Evolutionary conservation across 331 rosid species (phyloP).

Genomic region (Phaseolus coccineus): DNA sequence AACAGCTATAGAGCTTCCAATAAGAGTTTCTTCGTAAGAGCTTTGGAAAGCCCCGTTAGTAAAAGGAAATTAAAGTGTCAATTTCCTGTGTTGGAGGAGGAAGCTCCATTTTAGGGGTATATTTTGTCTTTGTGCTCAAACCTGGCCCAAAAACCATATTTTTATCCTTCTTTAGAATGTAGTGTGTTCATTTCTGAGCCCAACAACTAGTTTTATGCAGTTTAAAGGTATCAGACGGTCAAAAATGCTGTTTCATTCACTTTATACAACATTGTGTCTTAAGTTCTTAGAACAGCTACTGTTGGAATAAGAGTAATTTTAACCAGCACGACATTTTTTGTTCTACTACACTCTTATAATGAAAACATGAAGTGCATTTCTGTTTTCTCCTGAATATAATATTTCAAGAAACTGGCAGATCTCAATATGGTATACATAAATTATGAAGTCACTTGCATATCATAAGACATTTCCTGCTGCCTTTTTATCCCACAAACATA

Average conservation of each 20-base stretch:
- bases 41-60: slow-evolving; percentile 86
- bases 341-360: neutral
- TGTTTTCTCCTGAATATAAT: slow-evolving; percentile 5
- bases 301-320: neutral
- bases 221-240: neutral
- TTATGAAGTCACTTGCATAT: slow-evolving; percentile 15
- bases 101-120: too few relatives aligned
- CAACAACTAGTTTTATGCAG: too few relatives aligned
- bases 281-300: slow-evolving; percentile 6
- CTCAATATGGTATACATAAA: slow-evolving; percentile 6
- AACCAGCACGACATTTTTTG: neutral
- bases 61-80: too few relatives aligned
- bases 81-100: too few relatives aligned
- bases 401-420: slow-evolving; percentile 12
- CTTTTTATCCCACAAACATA: too few relatives aligned
- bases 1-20: slow-evolving; percentile 64
- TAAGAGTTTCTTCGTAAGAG: slow-evolving; percentile 74
- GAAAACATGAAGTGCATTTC: neutral
- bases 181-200: too few relatives aligned
- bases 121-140: too few relatives aligned
- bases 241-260: slow-evolving; percentile 22
- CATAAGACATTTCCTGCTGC: too few relatives aligned
- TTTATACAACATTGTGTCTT: neutral
- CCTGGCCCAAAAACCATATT: too few relatives aligned
- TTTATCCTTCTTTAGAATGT: too few relatives aligned